Percentiles rank a stretch among this genome's conserved stretches.
These are phyloP conservation scores for Hysterangium stoloniferum DNA, from an alignment of 768 basidiomycete genomes.

Conservation along the genomic window DNA sequence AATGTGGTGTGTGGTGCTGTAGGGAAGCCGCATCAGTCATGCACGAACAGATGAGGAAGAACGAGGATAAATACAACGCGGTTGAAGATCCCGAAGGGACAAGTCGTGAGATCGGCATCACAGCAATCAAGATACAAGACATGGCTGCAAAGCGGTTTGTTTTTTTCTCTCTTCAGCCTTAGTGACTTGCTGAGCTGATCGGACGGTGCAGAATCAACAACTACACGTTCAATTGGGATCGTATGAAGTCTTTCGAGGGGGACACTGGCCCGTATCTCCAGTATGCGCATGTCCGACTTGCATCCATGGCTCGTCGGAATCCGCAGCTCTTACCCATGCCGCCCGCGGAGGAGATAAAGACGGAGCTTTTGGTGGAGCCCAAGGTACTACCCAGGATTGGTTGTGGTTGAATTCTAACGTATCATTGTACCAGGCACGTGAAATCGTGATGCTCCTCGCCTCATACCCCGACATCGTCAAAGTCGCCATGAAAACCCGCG, in stretches of 20 bases:
- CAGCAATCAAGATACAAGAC: conserved; percentile 96
- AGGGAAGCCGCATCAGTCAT: conserved; percentile 81
- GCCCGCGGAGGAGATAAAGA: conserved; percentile 56
- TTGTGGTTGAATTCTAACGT: not conserved
- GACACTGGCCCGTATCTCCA: conserved; percentile 95
- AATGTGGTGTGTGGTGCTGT: not conserved
- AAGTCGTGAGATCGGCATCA: conserved; percentile 80
- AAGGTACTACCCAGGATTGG: conserved; percentile 8
- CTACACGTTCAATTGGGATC: conserved; percentile 90
- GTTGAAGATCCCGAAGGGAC: conserved; percentile 82
- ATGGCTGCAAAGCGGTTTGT: conserved; percentile 87
- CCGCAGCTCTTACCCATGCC: conserved; percentile 78
- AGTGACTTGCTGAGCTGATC: conserved; percentile 4
- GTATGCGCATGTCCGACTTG: conserved; percentile 90
- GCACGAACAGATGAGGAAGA: conserved; percentile 95
- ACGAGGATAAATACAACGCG: conserved; percentile 84
- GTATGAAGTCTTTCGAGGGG: conserved; percentile 93
- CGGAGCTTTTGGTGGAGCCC: conserved; percentile 57
- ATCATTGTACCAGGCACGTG: conserved; percentile 51
- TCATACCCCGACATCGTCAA: conserved; percentile 89
- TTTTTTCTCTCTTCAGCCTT: not conserved
- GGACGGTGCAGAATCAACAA: conserved; percentile 68
- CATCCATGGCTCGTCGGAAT: conserved; percentile 88
- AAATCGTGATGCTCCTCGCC: conserved; percentile 80
- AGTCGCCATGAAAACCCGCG: conserved; percentile 74